Conservation (phyloP, 768 basidiomycete genomes). For the Hemileccinum impolitum region DNA sequence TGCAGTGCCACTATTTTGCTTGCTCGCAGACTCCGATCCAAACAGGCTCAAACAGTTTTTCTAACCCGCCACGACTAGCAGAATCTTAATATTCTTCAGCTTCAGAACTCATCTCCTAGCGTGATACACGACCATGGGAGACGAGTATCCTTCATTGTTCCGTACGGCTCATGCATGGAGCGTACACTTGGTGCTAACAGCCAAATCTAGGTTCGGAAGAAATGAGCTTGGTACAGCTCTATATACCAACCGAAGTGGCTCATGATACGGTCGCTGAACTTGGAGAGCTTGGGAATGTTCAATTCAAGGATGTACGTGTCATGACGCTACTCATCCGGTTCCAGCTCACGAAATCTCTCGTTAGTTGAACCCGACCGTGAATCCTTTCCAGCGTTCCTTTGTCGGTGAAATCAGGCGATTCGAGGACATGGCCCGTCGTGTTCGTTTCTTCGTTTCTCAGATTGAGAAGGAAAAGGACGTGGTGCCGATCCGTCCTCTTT, state of each 20-base stretch:
- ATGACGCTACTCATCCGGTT: neutral
- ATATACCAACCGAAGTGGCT: constrained; percentile 94
- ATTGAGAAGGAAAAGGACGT: constrained; percentile 84
- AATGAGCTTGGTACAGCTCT: constrained; percentile 98
- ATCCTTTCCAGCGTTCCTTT: constrained; percentile 98
- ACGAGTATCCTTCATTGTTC: constrained; percentile 81
- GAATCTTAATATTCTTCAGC: neutral
- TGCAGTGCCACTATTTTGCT: no score
- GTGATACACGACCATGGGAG: constrained; percentile 48
- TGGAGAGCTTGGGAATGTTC: constrained; percentile 91
- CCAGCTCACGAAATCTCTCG: constrained; percentile 4
- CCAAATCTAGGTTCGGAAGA: constrained; percentile 76
- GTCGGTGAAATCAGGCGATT: constrained; percentile 93
- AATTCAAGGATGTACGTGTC: constrained; percentile 91
- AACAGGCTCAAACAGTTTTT: constrained; percentile 21
- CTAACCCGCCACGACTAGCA: no score
- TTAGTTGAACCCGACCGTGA: constrained; percentile 90
- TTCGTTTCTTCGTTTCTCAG: constrained; percentile 84
- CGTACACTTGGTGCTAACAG: constrained; percentile 5
- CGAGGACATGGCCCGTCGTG: constrained; percentile 94
- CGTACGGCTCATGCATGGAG: constrained; percentile 41
- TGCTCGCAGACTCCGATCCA: constrained; percentile 4
- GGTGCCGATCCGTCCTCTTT: constrained; percentile 78
- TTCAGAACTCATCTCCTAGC: neutral
- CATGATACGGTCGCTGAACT: constrained; percentile 96